A percentile compares a stretch with the other conserved stretches of the same genome.
These are phyloP conservation scores for Cordyceps farinosa DNA, from an alignment of 2,329 filamentous ascomycete species.

Conservation along the genomic window DNA sequence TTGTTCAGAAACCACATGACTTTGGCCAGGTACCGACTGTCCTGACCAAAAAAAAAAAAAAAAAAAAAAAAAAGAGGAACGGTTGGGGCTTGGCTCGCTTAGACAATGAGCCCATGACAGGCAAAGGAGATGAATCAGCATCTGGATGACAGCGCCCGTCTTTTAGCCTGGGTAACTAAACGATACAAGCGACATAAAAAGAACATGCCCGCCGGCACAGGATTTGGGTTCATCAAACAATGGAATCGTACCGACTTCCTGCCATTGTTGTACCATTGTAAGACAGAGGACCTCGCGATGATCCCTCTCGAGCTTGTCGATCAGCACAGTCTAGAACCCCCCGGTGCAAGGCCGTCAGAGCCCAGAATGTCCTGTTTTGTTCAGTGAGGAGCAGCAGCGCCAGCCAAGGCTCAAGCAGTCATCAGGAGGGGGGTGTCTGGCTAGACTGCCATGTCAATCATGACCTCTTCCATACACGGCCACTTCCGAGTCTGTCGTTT, in stretches of 20 bases:
- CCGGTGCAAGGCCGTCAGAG: not conserved
- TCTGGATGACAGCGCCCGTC: not conserved
- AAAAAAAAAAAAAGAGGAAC: too few relatives aligned
- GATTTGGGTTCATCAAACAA: not conserved
- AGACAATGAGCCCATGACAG: too few relatives aligned
- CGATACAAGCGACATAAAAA: not conserved
- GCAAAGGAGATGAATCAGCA: not conserved
- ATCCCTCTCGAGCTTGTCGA: not conserved
- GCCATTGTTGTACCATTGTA: conserved; percentile 5
- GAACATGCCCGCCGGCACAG: too few relatives aligned
- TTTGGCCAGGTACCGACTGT: not conserved
- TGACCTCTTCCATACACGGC: not conserved
- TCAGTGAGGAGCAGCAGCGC: not conserved
- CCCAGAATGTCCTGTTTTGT: not conserved
- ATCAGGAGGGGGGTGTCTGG: not conserved
- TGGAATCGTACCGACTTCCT: not conserved
- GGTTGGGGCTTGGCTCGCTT: too few relatives aligned
- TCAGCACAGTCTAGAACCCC: conserved; percentile 7
- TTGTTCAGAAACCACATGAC: conserved; percentile 1
- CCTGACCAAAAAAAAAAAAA: too few relatives aligned
- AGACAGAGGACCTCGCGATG: not conserved
- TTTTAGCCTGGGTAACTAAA: not conserved
- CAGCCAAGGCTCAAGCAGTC: not conserved
- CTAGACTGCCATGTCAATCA: conserved; percentile 2
- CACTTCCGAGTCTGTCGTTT: not conserved